Base-by-base conservation (phyloP, 257 asterid genomes). In the Solanum etuberosum region DNA sequence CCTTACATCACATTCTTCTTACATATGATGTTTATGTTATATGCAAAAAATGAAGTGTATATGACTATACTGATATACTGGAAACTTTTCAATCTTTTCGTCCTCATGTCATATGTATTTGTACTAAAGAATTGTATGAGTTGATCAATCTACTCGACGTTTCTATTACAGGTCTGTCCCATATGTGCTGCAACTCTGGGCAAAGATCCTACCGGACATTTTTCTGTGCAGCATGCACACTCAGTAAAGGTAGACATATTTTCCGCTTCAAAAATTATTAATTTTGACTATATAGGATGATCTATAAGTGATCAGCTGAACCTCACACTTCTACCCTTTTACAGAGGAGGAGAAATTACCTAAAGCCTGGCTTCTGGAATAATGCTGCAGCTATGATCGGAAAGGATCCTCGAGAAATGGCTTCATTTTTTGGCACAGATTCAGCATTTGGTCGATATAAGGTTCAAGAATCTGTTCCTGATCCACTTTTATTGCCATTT, bases 111-210 rank as follows among this genome's bases (percentile, higher is more conserved):
- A 74, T 54, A 34, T 23, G 21, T 7, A 78, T 43, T 25, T 43
- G 9, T 42, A 5, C 29, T 78, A 48, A 15, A 57, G n/a, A 43
- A 14, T 27, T 31, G 29, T 38, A 34, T 46, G 42, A 32, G 71
- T 87, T 83, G 78, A 65, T 54, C 70, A 61, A 63, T 82, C 78
- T 82, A 32, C 76, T 43, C 54, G 25, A 31, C 65, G 14, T 67
- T 81, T 77, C 63, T 70, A 5, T 87, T 84, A 65, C 91, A 95
- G 98, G 98, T 95, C 61, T 95, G 98, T 90, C 98, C 98, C 68
- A 93, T 95, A 48, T 95, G 98, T 84, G 98, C 98, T 43, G 98
- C 97, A 16, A 93, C 90, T 88, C 88, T 95, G 34, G 98, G 97
- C 31, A 93, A 89, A 90, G 98, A 95, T 72, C 90, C 98, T 23